Base-by-base conservation (phyloP, 2,329 filamentous ascomycete genomes). In the Venturia asperata region DNA sequence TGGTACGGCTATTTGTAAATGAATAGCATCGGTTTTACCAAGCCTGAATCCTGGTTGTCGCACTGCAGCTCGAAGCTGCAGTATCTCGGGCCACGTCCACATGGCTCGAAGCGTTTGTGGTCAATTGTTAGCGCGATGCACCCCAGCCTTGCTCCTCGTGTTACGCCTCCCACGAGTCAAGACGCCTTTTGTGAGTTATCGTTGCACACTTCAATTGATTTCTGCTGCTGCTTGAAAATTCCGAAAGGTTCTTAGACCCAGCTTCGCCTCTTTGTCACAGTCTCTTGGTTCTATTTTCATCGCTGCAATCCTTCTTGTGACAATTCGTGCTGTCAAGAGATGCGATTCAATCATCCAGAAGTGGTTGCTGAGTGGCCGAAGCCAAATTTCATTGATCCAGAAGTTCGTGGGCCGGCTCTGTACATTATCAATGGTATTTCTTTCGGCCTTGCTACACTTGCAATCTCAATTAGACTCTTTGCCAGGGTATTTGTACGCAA, bases 361-460 rank as follows among this genome's bases (percentile, higher is more conserved):
- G 5, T 47, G 61, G 61, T 64, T 19, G 56, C 55, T 3, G 19
- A 62, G 7, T 80, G 78, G 78, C 78, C 78, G 17, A 41, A 47
- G 24, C 73, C 77, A 11, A 77, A 79, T 67, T 76, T 75, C 65
- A 68, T 70, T 62, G 65, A 78, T 62, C 78, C 78, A 3, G 72
- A 72, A 21, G 74, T 72, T 3, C 73, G 77, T 61, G 78, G 77
- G 0, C 73, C 73, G 4, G 71, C 70, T 1, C 70, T 80, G 30
- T 55, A 55, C 10, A 34, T 66, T 17, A 52, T 65, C 39, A 65
- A 65, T 63, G 15, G 30, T 17, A 47, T 43, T 13, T 66, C 66
- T 42, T 55, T 65, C 13, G 34, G 19, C 19, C 52, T 66, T 7
- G 65, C 65, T 21, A 65, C 65, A 41, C 11, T 65, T 19, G 34